A percentile compares a stretch with the other conserved stretches of the same genome.
These are phyloP conservation scores for Hypomyces perniciosus DNA, from an alignment of 2,329 filamentous ascomycete genomes.

Conservation along the genomic window DNA sequence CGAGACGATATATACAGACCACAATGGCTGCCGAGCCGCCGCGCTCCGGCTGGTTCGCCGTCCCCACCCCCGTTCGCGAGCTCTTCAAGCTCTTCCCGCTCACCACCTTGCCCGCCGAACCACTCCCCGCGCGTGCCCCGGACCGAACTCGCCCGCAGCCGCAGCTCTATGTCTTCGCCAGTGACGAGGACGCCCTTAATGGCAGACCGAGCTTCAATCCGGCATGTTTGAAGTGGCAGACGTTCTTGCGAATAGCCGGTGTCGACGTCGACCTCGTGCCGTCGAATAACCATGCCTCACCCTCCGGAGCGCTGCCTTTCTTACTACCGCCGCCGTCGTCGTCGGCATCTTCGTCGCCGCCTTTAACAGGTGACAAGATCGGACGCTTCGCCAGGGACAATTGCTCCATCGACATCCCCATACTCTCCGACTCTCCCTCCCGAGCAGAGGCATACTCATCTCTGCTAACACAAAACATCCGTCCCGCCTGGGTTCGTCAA, in stretches of 20 bases:
- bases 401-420: constrained; percentile 32
- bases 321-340: constrained; percentile 53
- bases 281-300: constrained; percentile 90
- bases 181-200: constrained; percentile 50
- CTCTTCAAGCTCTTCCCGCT: constrained; percentile 85
- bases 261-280: constrained; percentile 61
- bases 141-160: constrained; percentile 37
- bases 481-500: constrained; percentile 71
- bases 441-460: constrained; percentile 71
- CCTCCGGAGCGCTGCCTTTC: constrained; percentile 82
- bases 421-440: constrained; percentile 38
- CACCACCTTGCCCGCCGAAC: constrained; percentile 65
- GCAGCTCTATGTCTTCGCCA: constrained; percentile 72
- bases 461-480: constrained; percentile 69
- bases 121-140: constrained; percentile 58
- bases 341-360: constrained; percentile 31
- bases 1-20: background rate
- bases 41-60: constrained; percentile 40
- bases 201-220: constrained; percentile 66
- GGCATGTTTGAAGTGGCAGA: constrained; percentile 40
- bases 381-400: constrained; percentile 59
- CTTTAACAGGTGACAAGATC: constrained; percentile 50
- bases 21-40: constrained; percentile 12
- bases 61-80: constrained; percentile 70
- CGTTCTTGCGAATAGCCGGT: constrained; percentile 72